These are phyloP conservation scores for Myrmaecium sp. DNA, from an alignment of 2,329 filamentous ascomycete genomes.

Conservation along the genomic window DNA sequence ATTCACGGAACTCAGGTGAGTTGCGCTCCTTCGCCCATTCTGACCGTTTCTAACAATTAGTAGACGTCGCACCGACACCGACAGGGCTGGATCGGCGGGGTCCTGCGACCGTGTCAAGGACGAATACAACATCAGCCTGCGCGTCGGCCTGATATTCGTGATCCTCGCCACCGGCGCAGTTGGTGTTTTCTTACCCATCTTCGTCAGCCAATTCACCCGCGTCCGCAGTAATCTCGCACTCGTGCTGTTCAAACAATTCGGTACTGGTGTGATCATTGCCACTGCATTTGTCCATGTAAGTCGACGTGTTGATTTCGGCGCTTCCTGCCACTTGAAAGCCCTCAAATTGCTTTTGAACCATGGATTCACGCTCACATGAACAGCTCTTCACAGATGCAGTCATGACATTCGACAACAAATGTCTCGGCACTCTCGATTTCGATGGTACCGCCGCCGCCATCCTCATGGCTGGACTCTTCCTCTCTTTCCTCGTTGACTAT, in stretches of 20 bases:
- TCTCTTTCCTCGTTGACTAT: conserved; percentile 58
- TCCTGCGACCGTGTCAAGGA: conserved; percentile 33
- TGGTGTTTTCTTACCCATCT: conserved; percentile 52
- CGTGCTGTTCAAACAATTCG: conserved; percentile 52
- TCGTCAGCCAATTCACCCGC: conserved; percentile 42
- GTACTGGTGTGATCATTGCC: conserved; percentile 55
- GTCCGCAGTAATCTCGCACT: conserved; percentile 33
- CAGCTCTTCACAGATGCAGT: conserved; percentile 56
- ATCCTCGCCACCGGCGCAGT: conserved; percentile 51
- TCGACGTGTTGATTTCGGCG: no score
- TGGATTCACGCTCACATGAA: conserved; percentile 1
- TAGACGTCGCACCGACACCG: no score
- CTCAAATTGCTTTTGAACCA: background rate
- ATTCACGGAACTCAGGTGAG: no score
- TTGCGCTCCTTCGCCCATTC: no score
- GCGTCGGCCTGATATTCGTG: conserved; percentile 56
- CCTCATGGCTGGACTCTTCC: conserved; percentile 55
- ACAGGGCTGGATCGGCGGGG: no score
- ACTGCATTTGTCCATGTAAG: conserved; percentile 52
- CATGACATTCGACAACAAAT: conserved; percentile 56
- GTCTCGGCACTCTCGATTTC: conserved; percentile 45
- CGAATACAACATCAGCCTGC: conserved; percentile 49
- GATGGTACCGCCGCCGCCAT: conserved; percentile 55
- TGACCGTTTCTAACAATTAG: no score
- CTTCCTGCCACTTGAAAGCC: background rate